A percentile compares a stretch with the other conserved stretches of the same genome.
phyloP scores from a whole-genome alignment of 169 alveolate species.

The Eimeria maxima region DNA sequence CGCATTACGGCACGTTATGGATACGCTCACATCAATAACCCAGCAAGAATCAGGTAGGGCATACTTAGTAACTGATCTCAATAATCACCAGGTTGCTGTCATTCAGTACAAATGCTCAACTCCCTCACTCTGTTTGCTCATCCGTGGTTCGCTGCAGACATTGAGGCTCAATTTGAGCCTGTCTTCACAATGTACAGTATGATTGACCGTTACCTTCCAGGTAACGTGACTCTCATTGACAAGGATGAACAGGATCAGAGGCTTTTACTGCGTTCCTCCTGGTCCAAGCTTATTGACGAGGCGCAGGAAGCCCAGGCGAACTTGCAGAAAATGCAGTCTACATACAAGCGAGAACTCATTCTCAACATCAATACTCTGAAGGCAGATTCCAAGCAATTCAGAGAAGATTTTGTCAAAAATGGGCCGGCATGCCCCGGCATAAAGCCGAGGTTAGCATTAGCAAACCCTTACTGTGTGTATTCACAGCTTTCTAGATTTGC shows the following conservation, averaged over 20 bases:
- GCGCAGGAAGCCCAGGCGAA: constrained; percentile 93
- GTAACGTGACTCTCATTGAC: constrained; percentile 89
- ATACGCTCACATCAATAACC: constrained; percentile 94
- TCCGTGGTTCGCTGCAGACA: constrained; percentile 90
- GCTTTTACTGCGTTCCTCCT: constrained; percentile 92
- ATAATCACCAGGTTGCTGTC: background rate
- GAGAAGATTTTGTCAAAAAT: constrained; percentile 95
- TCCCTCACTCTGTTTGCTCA: background rate
- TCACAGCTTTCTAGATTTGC: background rate
- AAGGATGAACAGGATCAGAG: constrained; percentile 96
- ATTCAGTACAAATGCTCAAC: background rate
- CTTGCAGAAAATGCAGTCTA: constrained; percentile 91
- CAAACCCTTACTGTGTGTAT: background rate
- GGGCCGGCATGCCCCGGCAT: constrained; percentile 96
- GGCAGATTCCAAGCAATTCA: constrained; percentile 92
- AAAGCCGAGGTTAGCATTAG: constrained; percentile 89
- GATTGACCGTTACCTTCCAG: constrained; percentile 92
- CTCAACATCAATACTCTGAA: constrained; percentile 92
- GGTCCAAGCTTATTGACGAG: constrained; percentile 93
- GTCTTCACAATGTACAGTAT: constrained; percentile 95
- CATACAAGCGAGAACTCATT: constrained; percentile 92
- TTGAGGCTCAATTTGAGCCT: constrained; percentile 96
- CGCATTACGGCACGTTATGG: constrained; percentile 95
- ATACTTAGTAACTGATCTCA: background rate
- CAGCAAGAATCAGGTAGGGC: constrained; percentile 84